phyloP scores from a whole-genome alignment of 2,329 filamentous ascomycete species.

The Xylariaceae sp. region DNA sequence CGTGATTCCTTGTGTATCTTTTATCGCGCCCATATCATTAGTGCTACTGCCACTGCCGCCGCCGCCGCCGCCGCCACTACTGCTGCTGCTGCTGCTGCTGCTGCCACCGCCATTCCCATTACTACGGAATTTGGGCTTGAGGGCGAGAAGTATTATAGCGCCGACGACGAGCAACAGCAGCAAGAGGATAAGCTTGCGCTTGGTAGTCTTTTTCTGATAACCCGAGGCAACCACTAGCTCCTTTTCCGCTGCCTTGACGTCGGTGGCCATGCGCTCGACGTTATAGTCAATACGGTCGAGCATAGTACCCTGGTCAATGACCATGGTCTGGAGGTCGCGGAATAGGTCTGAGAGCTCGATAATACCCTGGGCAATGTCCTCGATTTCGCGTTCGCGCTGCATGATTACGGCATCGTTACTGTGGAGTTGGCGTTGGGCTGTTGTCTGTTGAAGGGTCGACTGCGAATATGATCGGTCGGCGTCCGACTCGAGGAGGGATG shows the following conservation, averaged over 20 bases:
- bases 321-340: slow-evolving; percentile 92
- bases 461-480: slow-evolving; percentile 90
- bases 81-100: slow-evolving; percentile 11
- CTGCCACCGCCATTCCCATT: slow-evolving; percentile 17
- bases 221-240: slow-evolving; percentile 83
- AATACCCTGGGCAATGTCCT: slow-evolving; percentile 95
- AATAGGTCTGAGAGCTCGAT: slow-evolving; percentile 97
- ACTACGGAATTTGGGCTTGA: slow-evolving; percentile 63
- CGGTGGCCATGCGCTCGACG: slow-evolving; percentile 87
- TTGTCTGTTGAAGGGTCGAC: slow-evolving; percentile 70
- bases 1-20: slow-evolving; percentile 1
- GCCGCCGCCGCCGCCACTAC: slow-evolving; percentile 9
- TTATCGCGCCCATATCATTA: neutral
- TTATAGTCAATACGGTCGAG: slow-evolving; percentile 97
- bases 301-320: slow-evolving; percentile 86
- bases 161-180: slow-evolving; percentile 77
- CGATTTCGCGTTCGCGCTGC: slow-evolving; percentile 93
- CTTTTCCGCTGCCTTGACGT: slow-evolving; percentile 88
- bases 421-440: slow-evolving; percentile 56
- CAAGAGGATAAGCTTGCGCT: slow-evolving; percentile 89
- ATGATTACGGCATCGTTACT: slow-evolving; percentile 79
- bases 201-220: slow-evolving; percentile 83
- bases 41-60: slow-evolving; percentile 2
- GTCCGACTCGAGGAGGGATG: slow-evolving; percentile 87
- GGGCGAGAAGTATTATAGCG: slow-evolving; percentile 74